Percentiles rank a stretch among this genome's conserved stretches.
These are phyloP conservation scores for Wickerhamiella brachini DNA, from an alignment of 805 yeast genomes.

Conservation along the genomic window DNA sequence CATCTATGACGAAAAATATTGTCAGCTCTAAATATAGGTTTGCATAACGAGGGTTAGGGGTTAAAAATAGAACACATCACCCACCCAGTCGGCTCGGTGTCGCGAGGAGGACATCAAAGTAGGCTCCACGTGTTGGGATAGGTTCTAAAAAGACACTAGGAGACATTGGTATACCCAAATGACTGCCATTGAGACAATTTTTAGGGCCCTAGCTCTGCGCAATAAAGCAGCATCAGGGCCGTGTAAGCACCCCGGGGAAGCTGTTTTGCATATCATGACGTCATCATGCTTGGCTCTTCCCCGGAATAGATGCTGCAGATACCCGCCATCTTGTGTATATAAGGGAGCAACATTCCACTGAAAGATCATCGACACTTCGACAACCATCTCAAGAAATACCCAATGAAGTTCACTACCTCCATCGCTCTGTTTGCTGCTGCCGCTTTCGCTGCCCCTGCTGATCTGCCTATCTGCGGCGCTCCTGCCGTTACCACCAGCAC, in stretches of 20 bases:
- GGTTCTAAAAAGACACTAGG: too few species aligned
- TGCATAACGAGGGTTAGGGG: background rate
- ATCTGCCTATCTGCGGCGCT: background rate
- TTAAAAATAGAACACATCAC: background rate
- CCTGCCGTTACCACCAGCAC: background rate
- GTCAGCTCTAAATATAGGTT: background rate
- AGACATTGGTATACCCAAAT: too few species aligned
- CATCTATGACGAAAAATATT: background rate
- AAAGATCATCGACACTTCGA: background rate
- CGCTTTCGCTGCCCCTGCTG: background rate
- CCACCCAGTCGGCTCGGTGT: background rate
- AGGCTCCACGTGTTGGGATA: too few species aligned
- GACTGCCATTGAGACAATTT: background rate
- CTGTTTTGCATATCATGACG: background rate
- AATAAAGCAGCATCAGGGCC: background rate
- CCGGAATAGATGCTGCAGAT: background rate
- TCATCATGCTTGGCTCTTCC: background rate
- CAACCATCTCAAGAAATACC: background rate
- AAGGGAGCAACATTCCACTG: background rate
- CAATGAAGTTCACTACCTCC: slow-evolving; percentile 1
- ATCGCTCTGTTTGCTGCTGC: background rate
- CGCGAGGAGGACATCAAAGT: too few species aligned
- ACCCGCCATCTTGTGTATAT: background rate
- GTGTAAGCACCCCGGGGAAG: background rate
- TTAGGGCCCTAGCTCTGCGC: background rate